Conservation (phyloP, 179 eudicot species). For the Beta corolliflora region DNA sequence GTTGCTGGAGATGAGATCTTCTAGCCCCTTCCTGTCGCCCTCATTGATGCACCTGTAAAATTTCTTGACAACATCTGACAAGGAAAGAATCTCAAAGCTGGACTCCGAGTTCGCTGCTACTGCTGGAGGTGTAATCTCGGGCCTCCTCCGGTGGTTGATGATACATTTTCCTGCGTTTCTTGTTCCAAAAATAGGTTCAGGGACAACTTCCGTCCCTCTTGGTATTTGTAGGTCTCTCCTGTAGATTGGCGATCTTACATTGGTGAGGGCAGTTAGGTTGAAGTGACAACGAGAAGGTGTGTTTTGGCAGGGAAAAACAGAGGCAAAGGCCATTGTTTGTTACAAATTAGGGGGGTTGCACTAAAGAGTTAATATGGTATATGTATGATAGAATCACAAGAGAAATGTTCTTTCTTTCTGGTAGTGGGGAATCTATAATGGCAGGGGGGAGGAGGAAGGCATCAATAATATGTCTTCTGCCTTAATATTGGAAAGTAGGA, state of each 20-base stretch:
- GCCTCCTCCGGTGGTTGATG: constrained; percentile 13
- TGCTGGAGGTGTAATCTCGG: constrained; percentile 4
- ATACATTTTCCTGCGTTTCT: neutral
- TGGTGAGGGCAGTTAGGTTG: neutral
- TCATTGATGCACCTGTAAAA: constrained; percentile 65
- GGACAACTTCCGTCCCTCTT: neutral
- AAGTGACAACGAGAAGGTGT: neutral
- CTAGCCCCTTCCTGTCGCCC: constrained; percentile 41
- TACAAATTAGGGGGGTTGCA: neutral
- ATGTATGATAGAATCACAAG: neutral
- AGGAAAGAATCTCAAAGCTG: constrained; percentile 9
- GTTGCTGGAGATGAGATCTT: constrained; percentile 42
- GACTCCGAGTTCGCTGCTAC: constrained; percentile 24
- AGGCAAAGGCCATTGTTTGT: constrained; percentile 16
- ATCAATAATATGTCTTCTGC: too few species aligned
- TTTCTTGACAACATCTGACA: constrained; percentile 43
- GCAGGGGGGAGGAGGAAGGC: neutral
- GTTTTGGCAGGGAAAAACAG: constrained; percentile 10
- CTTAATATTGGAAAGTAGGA: too few species aligned
- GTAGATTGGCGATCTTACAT: neutral
- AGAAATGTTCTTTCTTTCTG: neutral
- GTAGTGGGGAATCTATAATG: neutral
- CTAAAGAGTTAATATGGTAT: too few species aligned
- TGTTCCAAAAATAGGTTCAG: neutral
- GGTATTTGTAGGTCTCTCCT: neutral